Base-by-base conservation (phyloP, 2,329 filamentous ascomycete genomes). In the Emergomyces pasteurianus region DNA sequence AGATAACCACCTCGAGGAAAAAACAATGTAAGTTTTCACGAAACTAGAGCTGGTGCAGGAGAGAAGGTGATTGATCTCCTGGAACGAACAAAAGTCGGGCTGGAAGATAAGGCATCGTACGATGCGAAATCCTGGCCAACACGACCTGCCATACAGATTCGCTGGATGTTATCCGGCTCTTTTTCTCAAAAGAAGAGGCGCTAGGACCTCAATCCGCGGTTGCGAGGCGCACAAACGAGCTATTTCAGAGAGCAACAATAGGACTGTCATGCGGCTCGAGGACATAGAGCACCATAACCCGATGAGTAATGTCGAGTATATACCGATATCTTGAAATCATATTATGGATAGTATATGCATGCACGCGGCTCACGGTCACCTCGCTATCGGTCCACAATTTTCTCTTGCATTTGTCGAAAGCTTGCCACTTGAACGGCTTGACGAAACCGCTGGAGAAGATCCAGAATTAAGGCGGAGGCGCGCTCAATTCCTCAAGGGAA, bases 291-390 rank as follows among this genome's bases (percentile, higher is more conserved):
- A 58, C 3, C 28, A 36, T n/a, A 36, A 58, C 43, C 16, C 26
- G 12, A 46, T 58, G 64, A 72, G 68, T 61, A 78, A 75, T 58
- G 68, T 70, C 0, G 67, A 77, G 3, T 70, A 78, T 47, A 71
- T n/a, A n/a, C 72, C 0, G 81, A 88, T 62, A 80, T 81, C 0
- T 74, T 89, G 0, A 70, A 76, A 36, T 76, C 80, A 1, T 89
- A 86, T 70, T 88, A 89, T 87, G 1, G 86, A 89, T 65, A 80
- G 76, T 2, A 70, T 89, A 1, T 84, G 78, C 66, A 79, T 80
- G 63, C 85, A 88, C 63, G 82, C 78, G 0, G 73, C 82, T 1
- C 78, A 81, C 43, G 72, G 83, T 65, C 77, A 77, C 61, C 74
- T 89, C 0, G 71, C 87, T 0, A 72, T 71, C 0, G 78, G 80